These are phyloP conservation scores for Bipolaris gigantea DNA, from an alignment of 2,329 filamentous ascomycete genomes.

Conservation along the genomic window DNA sequence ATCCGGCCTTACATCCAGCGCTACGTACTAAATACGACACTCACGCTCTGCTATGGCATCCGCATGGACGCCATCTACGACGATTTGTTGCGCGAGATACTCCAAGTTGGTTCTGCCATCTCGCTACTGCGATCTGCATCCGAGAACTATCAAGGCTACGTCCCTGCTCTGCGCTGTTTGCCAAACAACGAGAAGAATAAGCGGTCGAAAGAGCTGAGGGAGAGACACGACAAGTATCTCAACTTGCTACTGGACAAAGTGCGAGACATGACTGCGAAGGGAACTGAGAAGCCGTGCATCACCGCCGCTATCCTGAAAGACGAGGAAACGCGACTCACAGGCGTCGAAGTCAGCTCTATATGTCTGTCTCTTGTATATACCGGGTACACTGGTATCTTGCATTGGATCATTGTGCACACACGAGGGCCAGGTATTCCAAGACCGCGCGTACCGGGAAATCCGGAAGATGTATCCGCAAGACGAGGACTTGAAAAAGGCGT, in stretches of 20 bases:
- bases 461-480: slow-evolving; percentile 49
- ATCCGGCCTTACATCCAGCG: slow-evolving; percentile 57
- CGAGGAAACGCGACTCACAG: slow-evolving; percentile 56
- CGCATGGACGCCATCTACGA: slow-evolving; percentile 59
- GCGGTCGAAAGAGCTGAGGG: slow-evolving; percentile 52
- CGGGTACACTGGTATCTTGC: slow-evolving; percentile 56
- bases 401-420: slow-evolving; percentile 55
- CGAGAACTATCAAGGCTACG: slow-evolving; percentile 59
- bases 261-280: slow-evolving; percentile 54
- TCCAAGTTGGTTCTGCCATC: slow-evolving; percentile 57
- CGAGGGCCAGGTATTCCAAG: slow-evolving; percentile 55
- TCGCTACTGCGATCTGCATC: slow-evolving; percentile 54
- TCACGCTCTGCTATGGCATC: slow-evolving; percentile 59
- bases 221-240: slow-evolving; percentile 54
- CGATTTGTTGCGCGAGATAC: slow-evolving; percentile 55
- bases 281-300: slow-evolving; percentile 59
- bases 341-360: slow-evolving; percentile 58
- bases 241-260: slow-evolving; percentile 55
- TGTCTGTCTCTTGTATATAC: slow-evolving; percentile 58
- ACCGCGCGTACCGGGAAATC: slow-evolving; percentile 57
- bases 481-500: slow-evolving; percentile 49
- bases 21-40: slow-evolving; percentile 57
- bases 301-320: slow-evolving; percentile 58
- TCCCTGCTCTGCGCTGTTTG: slow-evolving; percentile 54
- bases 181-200: slow-evolving; percentile 57